Conservation (phyloP, 148 eudicot genomes). For the Camellia lanceoleosa region DNA sequence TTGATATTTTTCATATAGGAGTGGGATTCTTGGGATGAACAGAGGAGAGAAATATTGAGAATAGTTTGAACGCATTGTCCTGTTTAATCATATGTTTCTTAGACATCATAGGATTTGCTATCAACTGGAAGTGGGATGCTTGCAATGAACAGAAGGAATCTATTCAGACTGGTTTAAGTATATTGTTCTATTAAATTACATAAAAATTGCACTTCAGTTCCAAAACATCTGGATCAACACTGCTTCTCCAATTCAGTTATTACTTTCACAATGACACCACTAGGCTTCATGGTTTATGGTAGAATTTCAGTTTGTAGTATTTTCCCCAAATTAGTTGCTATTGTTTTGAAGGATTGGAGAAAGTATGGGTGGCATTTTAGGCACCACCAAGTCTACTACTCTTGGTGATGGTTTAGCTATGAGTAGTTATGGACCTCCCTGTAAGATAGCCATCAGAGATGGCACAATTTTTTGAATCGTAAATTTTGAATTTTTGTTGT, state of each 20-base stretch:
- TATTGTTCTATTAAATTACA: neutral
- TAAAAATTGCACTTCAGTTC: neutral
- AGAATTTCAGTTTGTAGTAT: neutral
- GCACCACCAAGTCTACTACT: neutral
- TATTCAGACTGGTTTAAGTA: neutral
- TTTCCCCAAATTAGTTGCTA: neutral
- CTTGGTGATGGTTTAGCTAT: slow-evolving; percentile 10
- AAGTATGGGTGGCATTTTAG: neutral
- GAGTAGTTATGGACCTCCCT: neutral
- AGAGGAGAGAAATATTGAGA: neutral
- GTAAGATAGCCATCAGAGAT: neutral
- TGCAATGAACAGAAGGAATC: neutral
- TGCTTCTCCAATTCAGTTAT: neutral
- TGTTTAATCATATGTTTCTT: neutral
- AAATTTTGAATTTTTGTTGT: neutral
- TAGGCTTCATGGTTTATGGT: neutral
- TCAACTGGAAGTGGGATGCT: neutral
- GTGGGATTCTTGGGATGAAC: neutral
- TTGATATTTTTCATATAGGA: neutral
- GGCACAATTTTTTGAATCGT: neutral
- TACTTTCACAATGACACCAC: neutral
- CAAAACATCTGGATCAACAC: neutral
- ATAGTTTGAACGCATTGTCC: neutral
- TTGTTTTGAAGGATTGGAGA: neutral
- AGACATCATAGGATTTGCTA: neutral